phyloP scores from a whole-genome alignment of 1,284 basidiomycete species.

The Heterobasidion irregulare region DNA sequence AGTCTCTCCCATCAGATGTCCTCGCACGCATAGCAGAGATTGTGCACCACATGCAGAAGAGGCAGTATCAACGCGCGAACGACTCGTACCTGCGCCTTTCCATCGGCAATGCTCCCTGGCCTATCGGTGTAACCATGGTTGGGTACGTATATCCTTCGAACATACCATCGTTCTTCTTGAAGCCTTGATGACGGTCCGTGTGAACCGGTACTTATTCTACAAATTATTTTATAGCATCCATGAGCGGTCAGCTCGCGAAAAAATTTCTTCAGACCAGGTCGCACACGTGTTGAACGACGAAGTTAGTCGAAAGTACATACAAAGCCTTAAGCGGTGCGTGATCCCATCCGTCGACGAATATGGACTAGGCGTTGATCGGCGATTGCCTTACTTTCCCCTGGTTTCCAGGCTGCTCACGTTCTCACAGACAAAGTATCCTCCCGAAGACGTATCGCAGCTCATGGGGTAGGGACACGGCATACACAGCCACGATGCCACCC shows the following conservation, averaged over 20 bases:
- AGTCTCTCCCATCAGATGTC: constrained; percentile 84
- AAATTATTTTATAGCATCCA: constrained; percentile 65
- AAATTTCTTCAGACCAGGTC: constrained; percentile 94
- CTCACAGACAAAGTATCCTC: constrained; percentile 91
- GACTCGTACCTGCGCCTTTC: constrained; percentile 95
- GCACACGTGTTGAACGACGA: constrained; percentile 99
- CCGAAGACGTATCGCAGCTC: constrained; percentile 81
- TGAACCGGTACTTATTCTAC: neutral
- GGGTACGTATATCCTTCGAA: constrained; percentile 48
- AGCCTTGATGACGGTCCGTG: neutral
- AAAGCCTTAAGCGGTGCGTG: constrained; percentile 86
- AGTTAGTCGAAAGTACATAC: constrained; percentile 98
- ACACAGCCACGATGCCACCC: neutral
- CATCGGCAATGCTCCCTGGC: constrained; percentile 99
- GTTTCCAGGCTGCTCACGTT: constrained; percentile 76
- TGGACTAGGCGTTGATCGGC: constrained; percentile 5
- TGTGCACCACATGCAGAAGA: constrained; percentile 91
- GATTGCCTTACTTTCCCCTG: neutral
- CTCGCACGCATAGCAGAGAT: constrained; percentile 90
- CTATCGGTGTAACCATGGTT: constrained; percentile 99
- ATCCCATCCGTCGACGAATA: neutral
- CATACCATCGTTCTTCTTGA: neutral
- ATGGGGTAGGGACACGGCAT: constrained; percentile 55
- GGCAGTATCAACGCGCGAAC: constrained; percentile 92
- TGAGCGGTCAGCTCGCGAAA: constrained; percentile 94